A percentile compares a stretch with the other conserved stretches of the same genome.
phyloP scores from a whole-genome alignment of 163 green algal genomes.

The Volvox carteri region DNA sequence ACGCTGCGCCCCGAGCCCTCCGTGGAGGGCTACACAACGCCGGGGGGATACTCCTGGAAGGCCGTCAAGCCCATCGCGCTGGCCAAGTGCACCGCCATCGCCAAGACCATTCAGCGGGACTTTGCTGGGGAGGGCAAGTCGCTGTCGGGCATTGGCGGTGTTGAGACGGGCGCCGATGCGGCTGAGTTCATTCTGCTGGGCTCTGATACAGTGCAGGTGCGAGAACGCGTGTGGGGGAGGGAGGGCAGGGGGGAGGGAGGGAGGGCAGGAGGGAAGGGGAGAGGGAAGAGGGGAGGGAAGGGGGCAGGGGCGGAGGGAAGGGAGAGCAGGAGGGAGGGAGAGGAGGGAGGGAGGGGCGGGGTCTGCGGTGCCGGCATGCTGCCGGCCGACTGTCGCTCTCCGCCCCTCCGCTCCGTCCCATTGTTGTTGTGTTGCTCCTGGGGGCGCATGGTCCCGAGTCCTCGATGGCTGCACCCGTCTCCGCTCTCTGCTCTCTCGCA shows the following conservation, averaged over 20 bases:
- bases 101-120: conserved; percentile 75
- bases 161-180: conserved; percentile 95
- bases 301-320: not conserved
- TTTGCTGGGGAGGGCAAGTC: conserved; percentile 68
- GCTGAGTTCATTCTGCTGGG: conserved; percentile 98
- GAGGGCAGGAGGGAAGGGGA: too few relatives aligned
- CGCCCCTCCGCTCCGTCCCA: too few relatives aligned
- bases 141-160: conserved; percentile 94
- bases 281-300: not conserved
- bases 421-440: too few relatives aligned
- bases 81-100: conserved; percentile 92
- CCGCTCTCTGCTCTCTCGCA: too few relatives aligned
- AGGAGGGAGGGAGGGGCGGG: not conserved
- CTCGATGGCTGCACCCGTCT: too few relatives aligned
- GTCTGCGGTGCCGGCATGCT: too few relatives aligned
- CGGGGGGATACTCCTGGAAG: conserved; percentile 89
- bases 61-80: conserved; percentile 98
- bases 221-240: not conserved
- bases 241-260: not conserved
- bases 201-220: conserved; percentile 93
- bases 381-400: too few relatives aligned
- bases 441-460: too few relatives aligned
- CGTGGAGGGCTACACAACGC: conserved; percentile 94
- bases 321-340: not conserved
- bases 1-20: conserved; percentile 94